Percentiles rank a stretch among this genome's conserved stretches.
Evolutionary conservation across 2,329 filamentous ascomycete genomes (phyloP).

Genomic region (Microdochium nivale): DNA sequence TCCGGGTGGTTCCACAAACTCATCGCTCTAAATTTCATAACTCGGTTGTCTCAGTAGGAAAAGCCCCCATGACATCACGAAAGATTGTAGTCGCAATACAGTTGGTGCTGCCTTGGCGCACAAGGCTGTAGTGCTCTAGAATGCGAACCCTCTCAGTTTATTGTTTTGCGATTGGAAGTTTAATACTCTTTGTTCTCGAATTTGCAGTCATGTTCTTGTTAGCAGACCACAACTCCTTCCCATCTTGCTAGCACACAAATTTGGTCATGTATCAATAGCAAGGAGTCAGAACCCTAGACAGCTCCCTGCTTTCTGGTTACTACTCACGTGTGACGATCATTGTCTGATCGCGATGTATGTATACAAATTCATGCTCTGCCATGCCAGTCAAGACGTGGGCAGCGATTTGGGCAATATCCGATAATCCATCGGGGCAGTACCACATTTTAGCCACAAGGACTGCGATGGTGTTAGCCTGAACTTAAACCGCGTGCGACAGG

Average conservation of each 20-base stretch:
- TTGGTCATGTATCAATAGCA: constrained; percentile 25
- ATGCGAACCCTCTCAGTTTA: constrained; percentile 35
- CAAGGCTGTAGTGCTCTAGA: constrained; percentile 42
- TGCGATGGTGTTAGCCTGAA: neutral
- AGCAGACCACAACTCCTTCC: neutral
- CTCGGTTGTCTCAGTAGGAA: constrained; percentile 35
- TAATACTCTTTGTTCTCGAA: constrained; percentile 23
- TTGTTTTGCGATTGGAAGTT: constrained; percentile 24
- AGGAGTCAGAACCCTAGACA: neutral
- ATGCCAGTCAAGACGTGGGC: constrained; percentile 38
- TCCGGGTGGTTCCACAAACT: constrained; percentile 13
- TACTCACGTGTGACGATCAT: constrained; percentile 37
- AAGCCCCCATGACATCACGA: constrained; percentile 35
- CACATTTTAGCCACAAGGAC: neutral
- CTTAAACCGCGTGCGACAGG: constrained; percentile 37
- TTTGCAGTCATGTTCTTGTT: constrained; percentile 4
- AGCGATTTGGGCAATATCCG: constrained; percentile 38
- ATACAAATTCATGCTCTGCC: constrained; percentile 38
- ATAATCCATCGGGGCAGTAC: neutral
- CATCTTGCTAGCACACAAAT: constrained; percentile 30
- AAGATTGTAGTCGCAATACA: constrained; percentile 43
- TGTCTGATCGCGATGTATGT: constrained; percentile 41
- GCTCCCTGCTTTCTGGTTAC: neutral
- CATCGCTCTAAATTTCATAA: constrained; percentile 38
- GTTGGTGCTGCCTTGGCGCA: constrained; percentile 44